phyloP scores from a whole-genome alignment of 1,284 basidiomycete species.

The Cutaneotrichosporon dermatis region DNA sequence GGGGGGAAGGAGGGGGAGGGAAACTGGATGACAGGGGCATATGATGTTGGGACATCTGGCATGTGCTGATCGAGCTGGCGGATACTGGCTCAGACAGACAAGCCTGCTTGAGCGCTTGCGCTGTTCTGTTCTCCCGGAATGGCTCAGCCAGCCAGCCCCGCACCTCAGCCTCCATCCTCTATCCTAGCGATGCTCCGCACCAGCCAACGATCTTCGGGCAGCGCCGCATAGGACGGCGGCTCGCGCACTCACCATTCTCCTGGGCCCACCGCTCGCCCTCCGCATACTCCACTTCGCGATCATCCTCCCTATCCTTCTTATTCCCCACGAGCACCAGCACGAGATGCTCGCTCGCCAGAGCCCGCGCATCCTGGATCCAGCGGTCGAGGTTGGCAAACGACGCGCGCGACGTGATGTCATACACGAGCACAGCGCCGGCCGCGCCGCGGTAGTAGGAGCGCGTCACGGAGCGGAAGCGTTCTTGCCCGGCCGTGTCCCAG shows the following conservation, averaged over 20 bases:
- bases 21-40: no score
- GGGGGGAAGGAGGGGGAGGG: no score
- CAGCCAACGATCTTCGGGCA: no score
- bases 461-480: conserved; percentile 93
- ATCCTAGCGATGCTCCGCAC: no score
- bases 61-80: no score
- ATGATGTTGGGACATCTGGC: no score
- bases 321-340: conserved; percentile 91
- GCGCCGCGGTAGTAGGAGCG: conserved; percentile 95
- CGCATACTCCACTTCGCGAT: conserved; percentile 87
- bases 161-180: no score
- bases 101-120: background rate
- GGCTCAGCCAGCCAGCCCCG: no score
- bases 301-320: conserved; percentile 89
- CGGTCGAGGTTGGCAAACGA: conserved; percentile 72
- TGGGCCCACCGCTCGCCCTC: conserved; percentile 94
- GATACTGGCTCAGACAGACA: background rate
- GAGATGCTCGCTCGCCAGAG: conserved; percentile 76
- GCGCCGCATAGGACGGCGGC: no score
- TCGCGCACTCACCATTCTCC: conserved; percentile 65
- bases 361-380: conserved; percentile 88
- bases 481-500: conserved; percentile 97
- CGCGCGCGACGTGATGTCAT: conserved; percentile 76
- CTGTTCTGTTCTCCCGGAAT: no score
- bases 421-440: conserved; percentile 88